Evolutionary conservation across 176 grass and related monocot genomes (phyloP), one percentile per base, ranked within the genome.

Genomic region (Aechmea fasciata): DNA sequence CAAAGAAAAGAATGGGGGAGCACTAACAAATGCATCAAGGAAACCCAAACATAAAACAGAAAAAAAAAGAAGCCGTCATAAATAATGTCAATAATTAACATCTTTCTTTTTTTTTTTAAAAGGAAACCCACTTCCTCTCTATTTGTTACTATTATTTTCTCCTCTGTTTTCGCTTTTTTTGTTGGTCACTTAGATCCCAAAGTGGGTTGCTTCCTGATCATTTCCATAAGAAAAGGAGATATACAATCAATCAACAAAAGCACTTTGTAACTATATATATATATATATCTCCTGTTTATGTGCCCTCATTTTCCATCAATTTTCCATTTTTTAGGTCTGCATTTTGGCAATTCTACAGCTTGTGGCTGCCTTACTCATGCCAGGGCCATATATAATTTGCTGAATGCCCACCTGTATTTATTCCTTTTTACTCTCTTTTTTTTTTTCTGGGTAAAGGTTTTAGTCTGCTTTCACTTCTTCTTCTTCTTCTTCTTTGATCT

Each of bases 41-140:
- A n/a, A n/a, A n/a, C n/a, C n/a, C n/a, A n/a, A n/a, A n/a, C n/a
- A n/a, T n/a, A n/a, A 33, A 33, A 33, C 3, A 72, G 10, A 57
- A 13, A 61, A 47, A 15, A 57, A 15, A 15, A 29, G 7, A 48
- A 26, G 20, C 10, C 23, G 53, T 23, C 15, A 70, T 52, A 70
- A 52, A 70, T 26, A 53, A 52, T 70, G 48, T 53, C 68, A 52
- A 70, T 51, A 51, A 70, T 57, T 57, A 11, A 72, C 24, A 47
- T 47, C 28, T 72, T 72, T 72, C 14, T 72, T 72, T 72, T 25
- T 47, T n/a, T n/a, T n/a, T n/a, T n/a, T n/a, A n/a, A n/a, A 59
- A 59, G 55, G 55, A 59, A 59, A 18, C 55, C 15, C 3, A 59
- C 28, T 20, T 13, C 23, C 52, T 47, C 18, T 72, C 19, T 61